These are phyloP conservation scores for Neopestalotiopsis sp. DNA, from an alignment of 2,329 filamentous ascomycete species.

Conservation along the genomic window DNA sequence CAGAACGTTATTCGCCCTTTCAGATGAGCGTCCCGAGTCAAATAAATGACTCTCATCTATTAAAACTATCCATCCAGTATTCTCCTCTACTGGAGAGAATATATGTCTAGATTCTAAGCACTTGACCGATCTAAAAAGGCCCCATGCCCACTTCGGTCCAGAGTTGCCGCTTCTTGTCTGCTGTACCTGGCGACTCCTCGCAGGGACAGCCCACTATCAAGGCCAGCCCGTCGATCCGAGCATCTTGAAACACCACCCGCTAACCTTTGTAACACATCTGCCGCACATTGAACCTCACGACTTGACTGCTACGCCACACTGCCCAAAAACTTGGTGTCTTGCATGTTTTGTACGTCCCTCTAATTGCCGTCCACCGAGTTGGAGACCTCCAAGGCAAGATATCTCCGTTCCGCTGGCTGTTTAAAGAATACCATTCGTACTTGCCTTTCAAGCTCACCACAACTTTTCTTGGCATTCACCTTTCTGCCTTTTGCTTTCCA, in stretches of 20 bases:
- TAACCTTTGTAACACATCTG: conserved; percentile 30
- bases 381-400: neutral
- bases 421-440: neutral
- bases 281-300: conserved; percentile 24
- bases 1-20: neutral
- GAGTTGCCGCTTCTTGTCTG: conserved; percentile 4
- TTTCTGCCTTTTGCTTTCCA: too few relatives aligned
- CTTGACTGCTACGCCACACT: conserved; percentile 18
- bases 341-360: too few relatives aligned
- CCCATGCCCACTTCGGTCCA: conserved; percentile 3
- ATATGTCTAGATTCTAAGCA: too few relatives aligned
- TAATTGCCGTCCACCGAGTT: neutral
- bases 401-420: neutral
- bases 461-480: neutral
- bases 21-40: neutral
- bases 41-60: neutral
- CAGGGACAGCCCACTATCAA: conserved; percentile 5
- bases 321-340: neutral
- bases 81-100: too few relatives aligned
- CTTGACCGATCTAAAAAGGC: too few relatives aligned
- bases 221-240: conserved; percentile 7
- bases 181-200: neutral
- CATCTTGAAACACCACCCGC: conserved; percentile 25
- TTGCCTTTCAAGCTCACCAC: neutral
- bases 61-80: too few relatives aligned